These are phyloP conservation scores for Diaporthe velutina DNA, from an alignment of 2,329 filamentous ascomycete species.

Conservation along the genomic window DNA sequence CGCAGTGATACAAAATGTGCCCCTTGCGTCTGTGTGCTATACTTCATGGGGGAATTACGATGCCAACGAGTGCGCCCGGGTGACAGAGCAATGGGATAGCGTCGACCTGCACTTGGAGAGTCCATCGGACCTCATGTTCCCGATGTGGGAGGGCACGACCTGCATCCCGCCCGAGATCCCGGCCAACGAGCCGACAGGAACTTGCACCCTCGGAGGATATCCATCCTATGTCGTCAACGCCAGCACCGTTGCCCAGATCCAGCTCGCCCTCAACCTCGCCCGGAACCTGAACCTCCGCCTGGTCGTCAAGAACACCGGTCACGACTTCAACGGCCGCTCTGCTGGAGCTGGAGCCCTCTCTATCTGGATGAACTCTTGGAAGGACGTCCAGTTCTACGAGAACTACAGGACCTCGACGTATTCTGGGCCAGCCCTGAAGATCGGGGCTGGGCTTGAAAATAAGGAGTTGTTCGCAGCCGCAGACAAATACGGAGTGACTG, in stretches of 20 bases:
- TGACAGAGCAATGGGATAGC: constrained; percentile 47
- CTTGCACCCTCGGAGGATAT: constrained; percentile 54
- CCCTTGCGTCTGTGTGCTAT: constrained; percentile 51
- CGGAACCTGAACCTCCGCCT: constrained; percentile 60
- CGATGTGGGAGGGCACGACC: constrained; percentile 48
- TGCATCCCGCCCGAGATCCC: constrained; percentile 42
- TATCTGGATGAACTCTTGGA: constrained; percentile 53
- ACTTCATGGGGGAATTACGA: constrained; percentile 43
- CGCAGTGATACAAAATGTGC: constrained; percentile 49
- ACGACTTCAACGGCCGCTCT: constrained; percentile 58
- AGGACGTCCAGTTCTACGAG: constrained; percentile 47
- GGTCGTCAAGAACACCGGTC: constrained; percentile 64
- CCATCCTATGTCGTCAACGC: constrained; percentile 56
- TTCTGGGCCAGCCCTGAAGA: constrained; percentile 61
- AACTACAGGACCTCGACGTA: constrained; percentile 49
- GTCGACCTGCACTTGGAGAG: constrained; percentile 42
- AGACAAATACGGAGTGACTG: constrained; percentile 5
- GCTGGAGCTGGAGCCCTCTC: constrained; percentile 52
- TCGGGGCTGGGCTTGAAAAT: constrained; percentile 22
- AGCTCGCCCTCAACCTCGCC: constrained; percentile 60
- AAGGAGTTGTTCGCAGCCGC: constrained; percentile 20
- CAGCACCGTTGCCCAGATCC: constrained; percentile 55
- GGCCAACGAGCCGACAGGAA: constrained; percentile 34
- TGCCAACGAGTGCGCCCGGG: constrained; percentile 44
- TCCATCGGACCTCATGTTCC: constrained; percentile 35